Base-by-base conservation (phyloP, 2,329 filamentous ascomycete species). In the Nannizziopsis barbatae region DNA sequence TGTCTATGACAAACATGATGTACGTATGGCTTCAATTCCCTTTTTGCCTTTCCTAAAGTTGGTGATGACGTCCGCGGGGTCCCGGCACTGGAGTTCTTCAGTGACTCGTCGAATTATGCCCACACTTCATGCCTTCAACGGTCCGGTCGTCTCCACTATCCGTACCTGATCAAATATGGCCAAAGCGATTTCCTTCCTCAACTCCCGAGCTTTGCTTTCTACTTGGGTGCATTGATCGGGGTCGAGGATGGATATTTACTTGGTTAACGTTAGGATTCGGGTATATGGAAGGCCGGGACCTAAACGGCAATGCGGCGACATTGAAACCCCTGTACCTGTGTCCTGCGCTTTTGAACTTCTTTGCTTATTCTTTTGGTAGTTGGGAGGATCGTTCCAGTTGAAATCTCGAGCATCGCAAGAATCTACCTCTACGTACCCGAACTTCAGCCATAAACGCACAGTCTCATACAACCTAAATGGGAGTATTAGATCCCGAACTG, bases 381-480 rank as follows among this genome's bases (percentile, higher is more conserved):
- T 11, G 15, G 9, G 32, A 14, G 37, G 39, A 12, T 14, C 33
- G 17, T 17, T 38, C 32, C 45, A 42, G 9, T 43, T 45, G 15
- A 65, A 62, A 50, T 56, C 58, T 50, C 64, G 63, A 38, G 60
- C 60, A 39, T 69, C 66, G 50, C 61, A 64, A 45, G 65, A 69
- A 50, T 67, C 65, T 17, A 59, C 48, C 51, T 57, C 56, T 35
- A 53, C 53, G 35, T 55, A 57, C 33, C 50, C 55, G 38, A 61
- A 57, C 55, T 60, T 60, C 22, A 57, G 52, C 38, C 58, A 59
- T 41, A 58, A 63, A 37, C 62, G 58, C 31, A 58, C 53, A 41
- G 57, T 58, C 45, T 59, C 63, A 27, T 61, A 57, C 46, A 57
- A 56, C 45, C 62, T 63, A 18, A 63, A 64, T 50, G 62, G 62